These are phyloP conservation scores for Auricularia heimuer DNA, from an alignment of 768 basidiomycete genomes.

Conservation along the genomic window DNA sequence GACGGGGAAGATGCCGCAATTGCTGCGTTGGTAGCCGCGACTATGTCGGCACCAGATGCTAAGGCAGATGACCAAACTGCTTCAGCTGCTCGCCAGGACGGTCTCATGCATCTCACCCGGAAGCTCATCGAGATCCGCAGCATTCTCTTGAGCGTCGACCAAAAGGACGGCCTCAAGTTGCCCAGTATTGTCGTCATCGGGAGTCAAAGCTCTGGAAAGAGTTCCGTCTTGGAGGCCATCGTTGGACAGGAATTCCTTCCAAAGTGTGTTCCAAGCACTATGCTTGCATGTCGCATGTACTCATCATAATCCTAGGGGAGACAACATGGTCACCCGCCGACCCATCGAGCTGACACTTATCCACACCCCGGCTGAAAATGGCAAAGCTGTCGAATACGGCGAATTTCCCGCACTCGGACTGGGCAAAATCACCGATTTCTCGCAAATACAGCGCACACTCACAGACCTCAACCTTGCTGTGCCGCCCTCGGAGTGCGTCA, in stretches of 20 bases:
- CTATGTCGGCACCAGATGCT: constrained; percentile 64
- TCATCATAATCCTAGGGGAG: constrained; percentile 49
- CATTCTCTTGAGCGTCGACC: constrained; percentile 93
- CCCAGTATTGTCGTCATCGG: constrained; percentile 98
- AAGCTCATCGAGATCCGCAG: constrained; percentile 94
- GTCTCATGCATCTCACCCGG: constrained; percentile 84
- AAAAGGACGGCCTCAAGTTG: constrained; percentile 86
- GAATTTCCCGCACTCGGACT: constrained; percentile 88
- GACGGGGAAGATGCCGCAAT: constrained; percentile 54
- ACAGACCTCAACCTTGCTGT: constrained; percentile 94
- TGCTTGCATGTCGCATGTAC: not conserved
- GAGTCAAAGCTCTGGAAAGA: constrained; percentile 97
- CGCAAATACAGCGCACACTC: constrained; percentile 84
- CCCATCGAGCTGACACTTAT: constrained; percentile 97
- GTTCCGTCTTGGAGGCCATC: constrained; percentile 92
- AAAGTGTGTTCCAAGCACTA: constrained; percentile 54
- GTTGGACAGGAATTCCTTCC: constrained; percentile 97
- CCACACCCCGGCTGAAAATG: constrained; percentile 59
- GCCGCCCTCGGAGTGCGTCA: constrained; percentile 81
- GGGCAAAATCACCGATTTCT: constrained; percentile 83
- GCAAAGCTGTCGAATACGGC: constrained; percentile 57
- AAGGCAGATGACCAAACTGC: constrained; percentile 29
- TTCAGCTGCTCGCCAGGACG: constrained; percentile 55
- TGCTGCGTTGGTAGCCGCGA: constrained; percentile 68
- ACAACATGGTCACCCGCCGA: constrained; percentile 98